phyloP scores from a whole-genome alignment of 345 rosid species.

The Syzygium grande region DNA sequence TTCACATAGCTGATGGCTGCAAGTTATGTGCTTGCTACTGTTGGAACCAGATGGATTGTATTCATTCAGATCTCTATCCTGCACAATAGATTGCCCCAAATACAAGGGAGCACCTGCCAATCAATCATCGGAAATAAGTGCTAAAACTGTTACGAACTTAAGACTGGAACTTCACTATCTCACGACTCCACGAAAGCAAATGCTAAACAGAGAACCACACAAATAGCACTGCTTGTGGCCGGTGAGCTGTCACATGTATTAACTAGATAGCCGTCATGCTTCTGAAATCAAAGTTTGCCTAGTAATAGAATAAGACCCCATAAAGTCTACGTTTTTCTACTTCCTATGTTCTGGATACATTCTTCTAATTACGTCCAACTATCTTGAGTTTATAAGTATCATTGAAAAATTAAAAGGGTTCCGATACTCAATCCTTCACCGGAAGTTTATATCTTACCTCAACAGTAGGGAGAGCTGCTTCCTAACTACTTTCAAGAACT shows the following conservation, averaged over 20 bases:
- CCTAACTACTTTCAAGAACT: neutral
- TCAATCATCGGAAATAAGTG: slow-evolving; percentile 89
- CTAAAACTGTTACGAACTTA: slow-evolving; percentile 48
- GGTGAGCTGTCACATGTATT: neutral
- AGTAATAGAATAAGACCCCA: neutral
- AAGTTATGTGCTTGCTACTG: slow-evolving; percentile 60
- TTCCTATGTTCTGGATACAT: neutral
- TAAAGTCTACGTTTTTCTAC: neutral
- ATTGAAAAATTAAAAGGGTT: neutral
- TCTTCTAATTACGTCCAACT: neutral
- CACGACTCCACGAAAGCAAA: neutral
- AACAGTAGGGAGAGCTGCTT: neutral
- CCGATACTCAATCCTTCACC: neutral
- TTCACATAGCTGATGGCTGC: slow-evolving; percentile 68
- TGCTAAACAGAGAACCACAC: neutral
- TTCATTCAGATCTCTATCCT: slow-evolving; percentile 79
- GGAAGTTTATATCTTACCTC: neutral
- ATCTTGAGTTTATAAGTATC: neutral
- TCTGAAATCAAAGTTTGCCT: neutral
- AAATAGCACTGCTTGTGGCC: neutral
- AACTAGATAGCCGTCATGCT: neutral
- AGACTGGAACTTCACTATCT: slow-evolving; percentile 2
- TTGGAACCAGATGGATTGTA: slow-evolving; percentile 65
- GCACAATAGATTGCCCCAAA: slow-evolving; percentile 95
- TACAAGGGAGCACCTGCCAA: slow-evolving; percentile 97